Evolutionary conservation across 305 asterid genomes (phyloP), one percentile per base, ranked within the genome.

Genomic region (Fraxinus dipetala): DNA sequence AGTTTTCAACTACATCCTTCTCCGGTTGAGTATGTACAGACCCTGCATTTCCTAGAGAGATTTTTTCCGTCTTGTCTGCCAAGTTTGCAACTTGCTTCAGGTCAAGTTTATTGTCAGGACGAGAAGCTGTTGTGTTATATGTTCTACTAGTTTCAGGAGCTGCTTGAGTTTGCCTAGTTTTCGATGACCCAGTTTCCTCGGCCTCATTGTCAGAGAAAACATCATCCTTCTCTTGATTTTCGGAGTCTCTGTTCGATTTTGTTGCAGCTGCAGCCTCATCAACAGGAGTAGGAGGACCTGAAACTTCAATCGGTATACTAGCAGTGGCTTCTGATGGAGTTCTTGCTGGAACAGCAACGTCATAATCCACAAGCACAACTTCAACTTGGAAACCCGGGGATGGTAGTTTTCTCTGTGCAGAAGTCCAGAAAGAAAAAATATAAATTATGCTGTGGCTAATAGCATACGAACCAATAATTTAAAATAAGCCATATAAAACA

Each of bases 301-400:
- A 70, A 75, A 72, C 85, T 80, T 84, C 90, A 80, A 80, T 67
- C 2, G 94, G 75, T 81, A 80, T 85, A 34, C 31, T 61, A 28
- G 89, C 67, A 77, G 85, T 80, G 11, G 88, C 81, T 84, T 86
- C 94, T 9, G 93, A 32, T 78, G 88, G 89, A 78, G 93, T 82
- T 24, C 79, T 83, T 28, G 95, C 63, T 61, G 91, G 59, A 82
- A 79, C 83, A 78, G 90, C 79, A 79, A 90, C 54, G 70, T 91
- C 95, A 67, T 89, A 90, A 89, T 92, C 98, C 76, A 86, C 94
- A 2, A 96, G 97, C 83, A 96, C 98, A 75, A 96, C 89, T 87
- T 96, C 99, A 75, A 96, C 91, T 88, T 93, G 97, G 85, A 96
- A 95, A 79, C 98, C 98, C 0, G 98, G 97, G 73, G 99, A 96